Conservation (phyloP, 2,329 filamentous ascomycete genomes). For the Epichloe amarillans region DNA sequence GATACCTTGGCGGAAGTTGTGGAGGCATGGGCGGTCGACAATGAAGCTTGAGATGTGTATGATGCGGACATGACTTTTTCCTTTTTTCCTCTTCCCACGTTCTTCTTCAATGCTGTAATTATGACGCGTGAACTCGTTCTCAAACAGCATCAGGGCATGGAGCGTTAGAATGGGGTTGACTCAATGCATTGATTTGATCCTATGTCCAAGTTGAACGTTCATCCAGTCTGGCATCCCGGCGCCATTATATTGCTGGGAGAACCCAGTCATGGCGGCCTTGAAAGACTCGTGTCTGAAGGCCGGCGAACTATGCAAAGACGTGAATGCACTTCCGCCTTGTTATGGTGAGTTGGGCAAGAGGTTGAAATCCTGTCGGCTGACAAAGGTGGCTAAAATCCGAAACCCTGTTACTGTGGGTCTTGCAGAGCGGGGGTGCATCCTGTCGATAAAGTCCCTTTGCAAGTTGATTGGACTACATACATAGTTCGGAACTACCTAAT, state of each 20-base stretch:
- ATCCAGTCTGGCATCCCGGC: background rate
- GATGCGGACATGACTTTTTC: background rate
- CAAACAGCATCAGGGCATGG: background rate
- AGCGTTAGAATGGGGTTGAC: background rate
- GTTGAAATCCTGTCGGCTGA: background rate
- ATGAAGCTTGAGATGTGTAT: background rate
- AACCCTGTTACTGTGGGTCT: no score
- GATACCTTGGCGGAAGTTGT: slow-evolving; percentile 33
- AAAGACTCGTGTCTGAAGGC: slow-evolving; percentile 7
- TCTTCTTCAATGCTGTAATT: no score
- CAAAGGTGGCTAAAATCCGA: background rate
- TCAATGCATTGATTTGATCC: background rate
- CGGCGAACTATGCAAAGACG: slow-evolving; percentile 3
- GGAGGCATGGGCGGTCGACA: slow-evolving; percentile 7
- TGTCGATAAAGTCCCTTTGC: no score
- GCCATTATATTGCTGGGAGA: background rate
- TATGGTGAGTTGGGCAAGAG: background rate
- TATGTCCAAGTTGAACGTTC: background rate
- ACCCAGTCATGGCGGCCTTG: slow-evolving; percentile 7
- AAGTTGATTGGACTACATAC: no score
- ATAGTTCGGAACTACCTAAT: no score
- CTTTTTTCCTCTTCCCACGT: background rate
- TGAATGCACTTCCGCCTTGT: background rate
- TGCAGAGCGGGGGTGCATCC: no score
- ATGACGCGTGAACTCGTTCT: no score